Evolutionary conservation across 1,139 yeast species (phyloP), one percentile per base, ranked within the genome.

Genomic region (Magnusiomyces ingens): DNA sequence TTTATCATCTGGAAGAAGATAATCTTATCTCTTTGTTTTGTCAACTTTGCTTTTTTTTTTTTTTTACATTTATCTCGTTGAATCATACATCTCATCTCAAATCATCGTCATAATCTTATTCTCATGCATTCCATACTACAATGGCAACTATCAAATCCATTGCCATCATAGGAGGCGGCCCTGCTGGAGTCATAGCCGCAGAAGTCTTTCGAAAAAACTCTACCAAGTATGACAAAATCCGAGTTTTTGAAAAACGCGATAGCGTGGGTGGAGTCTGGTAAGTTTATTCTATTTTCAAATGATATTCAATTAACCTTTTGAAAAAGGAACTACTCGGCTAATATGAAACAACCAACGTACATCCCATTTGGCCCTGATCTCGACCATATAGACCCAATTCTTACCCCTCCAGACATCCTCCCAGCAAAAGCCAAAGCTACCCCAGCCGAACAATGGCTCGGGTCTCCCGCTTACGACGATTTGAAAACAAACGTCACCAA

Each of bases 401-500:
- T 29, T 2, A 22, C 19, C 22, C 19, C 29, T 36, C 45, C 45
- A 12, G 13, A 8, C 1, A 10, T 26, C 5, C 41, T 15, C 26
- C 17, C 50, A 48, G 21, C 51, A 19, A n/a, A 21, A 36, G 10
- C 22, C 13, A 11, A 15, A n/a, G 4, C 21, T 4, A 19, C 26
- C 19, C 22, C n/a, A n/a, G 13, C 12, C 3, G 45, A 41, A 41
- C 45, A 41, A 18, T 41, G 45, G 45, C 15, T 41, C 21, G 58
- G 49, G n/a, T 44, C 55, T 41, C 26, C 55, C 6, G 45, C 72
- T 18, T 76, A 76, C 60, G 72, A 73, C 49, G 65, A 73, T 49
- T 67, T 81, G 52, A 84, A 80, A 60, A 79, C 84, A 5, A 80
- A 81, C 61, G 82, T 80, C 40, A 82, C 82, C 22, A 73, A 72